Evolutionary conservation across 2,329 filamentous ascomycete genomes (phyloP).

Genomic region (Ploettnerulaceae sp.): DNA sequence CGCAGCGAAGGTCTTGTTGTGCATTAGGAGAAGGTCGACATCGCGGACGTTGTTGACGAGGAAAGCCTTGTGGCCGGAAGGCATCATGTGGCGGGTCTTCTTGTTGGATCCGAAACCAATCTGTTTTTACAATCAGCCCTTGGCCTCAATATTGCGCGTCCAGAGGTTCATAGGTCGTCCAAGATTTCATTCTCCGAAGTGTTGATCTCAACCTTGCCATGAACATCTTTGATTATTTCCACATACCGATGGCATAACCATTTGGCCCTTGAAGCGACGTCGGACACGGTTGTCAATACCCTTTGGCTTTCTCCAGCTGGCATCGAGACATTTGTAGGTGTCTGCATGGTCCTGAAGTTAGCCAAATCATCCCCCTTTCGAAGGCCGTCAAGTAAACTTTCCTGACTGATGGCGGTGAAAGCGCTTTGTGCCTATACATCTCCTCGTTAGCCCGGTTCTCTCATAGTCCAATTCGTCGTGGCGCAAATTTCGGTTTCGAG

Average conservation of each 20-base stretch:
- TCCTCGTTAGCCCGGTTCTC: slow-evolving; percentile 8
- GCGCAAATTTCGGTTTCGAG: slow-evolving; percentile 2
- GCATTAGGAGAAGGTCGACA: slow-evolving; percentile 97
- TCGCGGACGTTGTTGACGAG: slow-evolving; percentile 95
- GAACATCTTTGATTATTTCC: slow-evolving; percentile 15
- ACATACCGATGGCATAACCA: slow-evolving; percentile 97
- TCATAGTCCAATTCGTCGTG: slow-evolving; percentile 4
- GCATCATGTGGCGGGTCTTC: slow-evolving; percentile 99
- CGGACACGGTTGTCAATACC: slow-evolving; percentile 99
- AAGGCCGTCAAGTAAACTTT: neutral
- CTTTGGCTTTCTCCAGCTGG: slow-evolving; percentile 99
- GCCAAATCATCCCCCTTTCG: neutral
- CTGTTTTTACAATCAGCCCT: slow-evolving; percentile 44
- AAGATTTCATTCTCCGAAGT: neutral
- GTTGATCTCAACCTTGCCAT: neutral
- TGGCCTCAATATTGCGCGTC: slow-evolving; percentile 8
- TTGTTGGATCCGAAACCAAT: slow-evolving; percentile 99
- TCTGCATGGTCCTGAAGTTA: slow-evolving; percentile 36
- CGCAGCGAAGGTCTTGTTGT: slow-evolving; percentile 98
- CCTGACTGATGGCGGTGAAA: slow-evolving; percentile 96
- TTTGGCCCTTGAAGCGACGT: slow-evolving; percentile 93
- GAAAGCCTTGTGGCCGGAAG: slow-evolving; percentile 99
- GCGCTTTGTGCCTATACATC: slow-evolving; percentile 71
- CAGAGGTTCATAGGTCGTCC: slow-evolving; percentile 9
- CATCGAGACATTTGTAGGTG: slow-evolving; percentile 85